Percentiles rank a stretch among this genome's conserved stretches.
phyloP scores from a whole-genome alignment of 2,329 filamentous ascomycete species.

The Nectriaceae sp. region DNA sequence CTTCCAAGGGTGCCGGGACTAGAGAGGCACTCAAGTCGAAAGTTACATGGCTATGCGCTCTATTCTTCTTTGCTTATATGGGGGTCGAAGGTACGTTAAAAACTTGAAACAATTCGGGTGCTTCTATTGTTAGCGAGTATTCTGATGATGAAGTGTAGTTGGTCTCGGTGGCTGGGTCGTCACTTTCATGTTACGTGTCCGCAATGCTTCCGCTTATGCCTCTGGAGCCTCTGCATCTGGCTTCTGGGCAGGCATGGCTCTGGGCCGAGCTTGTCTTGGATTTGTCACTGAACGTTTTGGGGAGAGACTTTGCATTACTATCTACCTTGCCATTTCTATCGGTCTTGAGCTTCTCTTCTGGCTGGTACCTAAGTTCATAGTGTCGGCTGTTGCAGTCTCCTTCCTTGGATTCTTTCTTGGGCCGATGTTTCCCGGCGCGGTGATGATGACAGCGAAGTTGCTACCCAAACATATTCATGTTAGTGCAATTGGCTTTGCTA shows the following conservation, averaged over 20 bases:
- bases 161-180: slow-evolving; percentile 79
- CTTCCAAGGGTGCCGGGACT: slow-evolving; percentile 32
- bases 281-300: slow-evolving; percentile 71
- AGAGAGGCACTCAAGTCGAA: slow-evolving; percentile 43
- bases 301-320: slow-evolving; percentile 60
- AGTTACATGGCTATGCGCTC: slow-evolving; percentile 65
- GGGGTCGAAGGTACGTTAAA: slow-evolving; percentile 59
- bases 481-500: slow-evolving; percentile 71
- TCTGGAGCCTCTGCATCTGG: slow-evolving; percentile 74
- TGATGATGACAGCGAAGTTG: slow-evolving; percentile 71
- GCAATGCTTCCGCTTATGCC: slow-evolving; percentile 64
- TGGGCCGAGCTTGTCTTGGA: slow-evolving; percentile 66
- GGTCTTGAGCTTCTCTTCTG: slow-evolving; percentile 61
- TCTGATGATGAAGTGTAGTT: slow-evolving; percentile 36
- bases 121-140: neutral
- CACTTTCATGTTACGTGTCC: slow-evolving; percentile 74
- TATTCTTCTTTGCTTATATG: slow-evolving; percentile 74
- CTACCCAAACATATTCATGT: slow-evolving; percentile 72
- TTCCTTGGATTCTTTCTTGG: slow-evolving; percentile 76
- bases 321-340: slow-evolving; percentile 63
- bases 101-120: neutral
- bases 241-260: slow-evolving; percentile 78
- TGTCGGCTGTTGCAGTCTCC: slow-evolving; percentile 61
- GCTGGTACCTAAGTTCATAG: slow-evolving; percentile 61
- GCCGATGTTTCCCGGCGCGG: slow-evolving; percentile 70